Conservation (phyloP, 2,329 filamentous ascomycete species). For the Xylariaceae sp. region DNA sequence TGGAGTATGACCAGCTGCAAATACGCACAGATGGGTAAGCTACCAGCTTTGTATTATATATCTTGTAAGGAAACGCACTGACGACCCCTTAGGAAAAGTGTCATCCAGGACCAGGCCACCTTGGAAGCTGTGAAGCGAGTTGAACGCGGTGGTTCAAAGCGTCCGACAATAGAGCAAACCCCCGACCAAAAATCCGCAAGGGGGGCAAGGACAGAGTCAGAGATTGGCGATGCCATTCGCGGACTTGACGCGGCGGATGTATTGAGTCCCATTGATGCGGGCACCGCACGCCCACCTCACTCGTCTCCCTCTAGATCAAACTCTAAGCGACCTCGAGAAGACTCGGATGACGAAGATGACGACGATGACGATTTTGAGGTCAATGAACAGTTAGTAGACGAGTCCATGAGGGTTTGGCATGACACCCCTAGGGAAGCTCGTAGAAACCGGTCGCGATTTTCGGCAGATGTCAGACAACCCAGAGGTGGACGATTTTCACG, state of each 20-base stretch:
- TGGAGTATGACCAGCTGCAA: conserved; percentile 21
- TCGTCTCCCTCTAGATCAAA: background rate
- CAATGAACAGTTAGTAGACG: conserved; percentile 22
- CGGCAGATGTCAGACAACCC: background rate
- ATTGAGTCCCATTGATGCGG: conserved; percentile 5
- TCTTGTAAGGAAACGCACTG: conserved; percentile 7
- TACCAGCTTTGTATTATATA: background rate
- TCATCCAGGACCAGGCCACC: conserved; percentile 20
- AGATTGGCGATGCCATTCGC: conserved; percentile 22
- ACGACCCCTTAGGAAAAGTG: conserved; percentile 23
- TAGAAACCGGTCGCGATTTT: conserved; percentile 17
- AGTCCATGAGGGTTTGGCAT: conserved; percentile 14
- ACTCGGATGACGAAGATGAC: conserved; percentile 8
- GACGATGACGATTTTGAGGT: conserved; percentile 23
- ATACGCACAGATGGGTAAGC: conserved; percentile 21
- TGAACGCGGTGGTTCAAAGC: conserved; percentile 8
- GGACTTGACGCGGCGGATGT: conserved; percentile 18
- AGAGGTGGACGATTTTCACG: background rate
- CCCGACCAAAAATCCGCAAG: conserved; percentile 15
- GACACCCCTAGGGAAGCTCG: conserved; percentile 4
- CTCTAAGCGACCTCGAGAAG: conserved; percentile 1
- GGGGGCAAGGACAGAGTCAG: conserved; percentile 11
- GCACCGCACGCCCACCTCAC: background rate
- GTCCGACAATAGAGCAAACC: background rate
- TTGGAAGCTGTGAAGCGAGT: conserved; percentile 23